These are phyloP conservation scores for Phytophthora macrochlamydospora DNA, from an alignment of 352 stramenopile genomes.

Conservation along the genomic window DNA sequence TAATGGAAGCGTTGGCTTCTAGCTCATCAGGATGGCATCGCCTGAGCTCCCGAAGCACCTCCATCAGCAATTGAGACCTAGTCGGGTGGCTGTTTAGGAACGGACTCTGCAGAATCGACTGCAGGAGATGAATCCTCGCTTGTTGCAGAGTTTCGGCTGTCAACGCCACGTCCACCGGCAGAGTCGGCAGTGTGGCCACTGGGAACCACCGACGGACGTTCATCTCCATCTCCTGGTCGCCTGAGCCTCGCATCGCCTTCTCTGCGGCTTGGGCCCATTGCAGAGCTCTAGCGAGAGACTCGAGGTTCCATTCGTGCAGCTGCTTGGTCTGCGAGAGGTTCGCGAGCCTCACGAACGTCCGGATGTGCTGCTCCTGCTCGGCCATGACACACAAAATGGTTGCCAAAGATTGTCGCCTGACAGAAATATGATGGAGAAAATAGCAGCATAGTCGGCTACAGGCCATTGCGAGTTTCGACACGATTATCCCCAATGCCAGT, in stretches of 20 bases:
- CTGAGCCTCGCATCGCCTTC: conserved; percentile 16
- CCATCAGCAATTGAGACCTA: conserved; percentile 41
- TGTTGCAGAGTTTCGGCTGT: conserved; percentile 13
- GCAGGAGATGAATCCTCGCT: conserved; percentile 43
- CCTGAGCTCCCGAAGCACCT: conserved; percentile 35
- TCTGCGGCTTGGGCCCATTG: conserved; percentile 49
- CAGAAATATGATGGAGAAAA: background rate
- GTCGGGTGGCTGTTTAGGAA: conserved; percentile 52
- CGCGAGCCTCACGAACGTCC: conserved; percentile 50
- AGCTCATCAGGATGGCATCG: conserved; percentile 12
- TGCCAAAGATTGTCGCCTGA: background rate
- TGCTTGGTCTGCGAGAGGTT: conserved; percentile 56
- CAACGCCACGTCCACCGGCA: conserved; percentile 21
- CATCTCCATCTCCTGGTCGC: conserved; percentile 20
- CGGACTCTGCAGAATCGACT: conserved; percentile 58
- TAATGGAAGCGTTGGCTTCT: conserved; percentile 16
- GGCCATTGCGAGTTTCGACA: too few species aligned
- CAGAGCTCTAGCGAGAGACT: conserved; percentile 48
- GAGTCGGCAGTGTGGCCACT: conserved; percentile 42
- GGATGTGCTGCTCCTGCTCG: conserved; percentile 34
- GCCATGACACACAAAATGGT: background rate
- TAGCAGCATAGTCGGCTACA: background rate
- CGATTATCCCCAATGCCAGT: too few species aligned
- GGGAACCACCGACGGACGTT: conserved; percentile 40
- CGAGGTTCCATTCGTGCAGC: conserved; percentile 55